Percentiles rank a stretch among this genome's conserved stretches.
phyloP scores from a whole-genome alignment of 2,329 filamentous ascomycete genomes.

The Elsinoe fawcettii region DNA sequence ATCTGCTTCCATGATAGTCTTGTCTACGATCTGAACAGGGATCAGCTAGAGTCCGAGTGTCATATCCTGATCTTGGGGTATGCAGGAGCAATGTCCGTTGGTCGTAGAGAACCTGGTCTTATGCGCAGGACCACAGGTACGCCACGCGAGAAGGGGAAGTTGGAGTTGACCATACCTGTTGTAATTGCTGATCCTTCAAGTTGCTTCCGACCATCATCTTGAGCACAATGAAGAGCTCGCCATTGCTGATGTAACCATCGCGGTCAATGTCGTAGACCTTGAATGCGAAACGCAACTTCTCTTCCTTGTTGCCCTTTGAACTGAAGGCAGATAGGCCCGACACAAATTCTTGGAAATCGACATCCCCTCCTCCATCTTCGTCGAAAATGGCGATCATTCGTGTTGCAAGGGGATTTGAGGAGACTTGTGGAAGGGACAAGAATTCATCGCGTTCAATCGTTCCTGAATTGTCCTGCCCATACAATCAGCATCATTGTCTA shows the following conservation, averaged over 20 bases:
- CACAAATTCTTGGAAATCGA: constrained; percentile 98
- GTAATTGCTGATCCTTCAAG: constrained; percentile 95
- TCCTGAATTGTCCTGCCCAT: constrained; percentile 81
- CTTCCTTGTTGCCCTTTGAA: constrained; percentile 97
- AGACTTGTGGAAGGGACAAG: constrained; percentile 91
- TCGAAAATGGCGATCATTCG: constrained; percentile 99
- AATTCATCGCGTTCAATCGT: constrained; percentile 99
- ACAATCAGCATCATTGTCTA: neutral
- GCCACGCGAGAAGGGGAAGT: neutral
- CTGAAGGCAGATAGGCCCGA: constrained; percentile 91
- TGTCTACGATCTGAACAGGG: constrained; percentile 75
- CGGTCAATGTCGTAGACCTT: constrained; percentile 99
- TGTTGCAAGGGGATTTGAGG: constrained; percentile 92
- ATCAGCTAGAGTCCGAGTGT: neutral
- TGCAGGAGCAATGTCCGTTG: too few relatives aligned
- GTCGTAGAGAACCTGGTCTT: too few relatives aligned
- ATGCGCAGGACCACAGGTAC: too few relatives aligned
- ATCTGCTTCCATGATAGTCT: constrained; percentile 99
- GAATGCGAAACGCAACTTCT: constrained; percentile 96
- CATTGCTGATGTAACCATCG: constrained; percentile 97
- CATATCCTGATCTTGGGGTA: neutral
- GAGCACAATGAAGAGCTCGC: constrained; percentile 95
- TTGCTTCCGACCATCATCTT: constrained; percentile 99
- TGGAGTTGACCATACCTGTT: constrained; percentile 48
- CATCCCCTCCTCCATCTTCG: constrained; percentile 93